Evolutionary conservation across 345 rosid species (phyloP).

Genomic region (Draba incana): DNA sequence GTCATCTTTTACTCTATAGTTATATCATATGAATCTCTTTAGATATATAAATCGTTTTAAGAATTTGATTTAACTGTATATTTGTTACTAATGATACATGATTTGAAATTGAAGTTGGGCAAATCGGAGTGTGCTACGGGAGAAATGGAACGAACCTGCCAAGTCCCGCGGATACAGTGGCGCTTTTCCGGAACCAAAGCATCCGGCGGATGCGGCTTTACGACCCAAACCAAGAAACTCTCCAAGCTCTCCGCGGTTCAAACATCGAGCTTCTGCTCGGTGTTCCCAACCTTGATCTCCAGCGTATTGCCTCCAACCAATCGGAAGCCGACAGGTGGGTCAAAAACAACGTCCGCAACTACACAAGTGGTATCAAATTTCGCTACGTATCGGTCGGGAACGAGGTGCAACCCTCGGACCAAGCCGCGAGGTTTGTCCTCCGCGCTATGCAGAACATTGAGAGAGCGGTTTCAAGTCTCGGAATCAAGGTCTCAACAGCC

Average conservation of each 20-base stretch:
- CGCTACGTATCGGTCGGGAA: constrained; percentile 59
- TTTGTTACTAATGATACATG: not conserved
- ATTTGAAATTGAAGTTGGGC: constrained; percentile 41
- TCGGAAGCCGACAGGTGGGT: constrained; percentile 49
- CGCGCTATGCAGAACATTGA: constrained; percentile 46
- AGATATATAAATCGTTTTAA: not conserved
- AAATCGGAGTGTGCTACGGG: constrained; percentile 77
- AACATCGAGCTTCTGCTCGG: constrained; percentile 48
- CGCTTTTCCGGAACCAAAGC: constrained; percentile 49
- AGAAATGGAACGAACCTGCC: constrained; percentile 57
- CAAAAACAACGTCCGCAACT: constrained; percentile 45
- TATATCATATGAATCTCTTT: not conserved
- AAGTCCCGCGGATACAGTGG: constrained; percentile 49
- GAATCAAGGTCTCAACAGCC: constrained; percentile 56
- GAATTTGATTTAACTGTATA: not conserved
- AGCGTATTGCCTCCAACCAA: constrained; percentile 45
- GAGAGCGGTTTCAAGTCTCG: constrained; percentile 39
- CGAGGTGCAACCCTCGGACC: constrained; percentile 44
- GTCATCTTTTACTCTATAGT: not conserved
- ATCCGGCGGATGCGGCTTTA: constrained; percentile 58
- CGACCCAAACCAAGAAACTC: constrained; percentile 40
- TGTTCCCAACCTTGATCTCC: constrained; percentile 42
- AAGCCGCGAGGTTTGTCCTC: constrained; percentile 37
- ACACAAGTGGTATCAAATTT: constrained; percentile 43
- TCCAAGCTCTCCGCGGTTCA: constrained; percentile 46